A percentile compares a stretch with the other conserved stretches of the same genome.
phyloP scores from a whole-genome alignment of 257 asterid species.

The Linaria vulgaris region DNA sequence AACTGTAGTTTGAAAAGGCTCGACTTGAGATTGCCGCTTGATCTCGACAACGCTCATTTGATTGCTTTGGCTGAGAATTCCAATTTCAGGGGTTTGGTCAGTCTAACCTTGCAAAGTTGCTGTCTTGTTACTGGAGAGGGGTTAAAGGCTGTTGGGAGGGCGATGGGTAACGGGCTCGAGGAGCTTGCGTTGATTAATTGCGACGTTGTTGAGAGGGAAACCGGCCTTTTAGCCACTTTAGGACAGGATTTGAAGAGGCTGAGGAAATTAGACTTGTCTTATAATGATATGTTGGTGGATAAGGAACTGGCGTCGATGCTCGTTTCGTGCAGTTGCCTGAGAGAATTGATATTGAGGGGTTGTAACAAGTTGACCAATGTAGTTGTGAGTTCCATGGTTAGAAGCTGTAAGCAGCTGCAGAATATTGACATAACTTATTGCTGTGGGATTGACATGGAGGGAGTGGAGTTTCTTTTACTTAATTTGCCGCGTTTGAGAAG shows the following conservation, averaged over 20 bases:
- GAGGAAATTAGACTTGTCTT: slow-evolving; percentile 70
- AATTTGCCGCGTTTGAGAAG: slow-evolving; percentile 38
- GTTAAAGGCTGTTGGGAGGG: slow-evolving; percentile 43
- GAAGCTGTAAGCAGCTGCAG: slow-evolving; percentile 48
- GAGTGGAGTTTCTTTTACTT: slow-evolving; percentile 48
- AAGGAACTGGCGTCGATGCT: slow-evolving; percentile 70
- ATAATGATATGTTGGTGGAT: slow-evolving; percentile 61
- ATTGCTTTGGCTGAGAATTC: slow-evolving; percentile 52
- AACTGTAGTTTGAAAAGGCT: slow-evolving; percentile 43
- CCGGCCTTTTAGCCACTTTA: slow-evolving; percentile 56
- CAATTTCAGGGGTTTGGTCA: slow-evolving; percentile 45
- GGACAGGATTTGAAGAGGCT: slow-evolving; percentile 66
- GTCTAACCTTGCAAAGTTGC: slow-evolving; percentile 66
- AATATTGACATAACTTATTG: slow-evolving; percentile 52
- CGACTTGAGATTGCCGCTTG: slow-evolving; percentile 77
- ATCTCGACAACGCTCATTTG: slow-evolving; percentile 65
- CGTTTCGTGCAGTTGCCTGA: slow-evolving; percentile 50
- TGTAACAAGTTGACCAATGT: slow-evolving; percentile 47
- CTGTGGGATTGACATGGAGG: slow-evolving; percentile 41
- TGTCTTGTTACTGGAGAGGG: slow-evolving; percentile 77
- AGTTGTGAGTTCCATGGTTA: slow-evolving; percentile 31
- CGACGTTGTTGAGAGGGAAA: slow-evolving; percentile 60
- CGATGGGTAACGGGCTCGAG: slow-evolving; percentile 36
- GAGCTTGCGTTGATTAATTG: slow-evolving; percentile 72
- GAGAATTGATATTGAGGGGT: slow-evolving; percentile 67